phyloP scores from a whole-genome alignment of 2,329 filamentous ascomycete genomes.

The Neofusicoccum parvum region DNA sequence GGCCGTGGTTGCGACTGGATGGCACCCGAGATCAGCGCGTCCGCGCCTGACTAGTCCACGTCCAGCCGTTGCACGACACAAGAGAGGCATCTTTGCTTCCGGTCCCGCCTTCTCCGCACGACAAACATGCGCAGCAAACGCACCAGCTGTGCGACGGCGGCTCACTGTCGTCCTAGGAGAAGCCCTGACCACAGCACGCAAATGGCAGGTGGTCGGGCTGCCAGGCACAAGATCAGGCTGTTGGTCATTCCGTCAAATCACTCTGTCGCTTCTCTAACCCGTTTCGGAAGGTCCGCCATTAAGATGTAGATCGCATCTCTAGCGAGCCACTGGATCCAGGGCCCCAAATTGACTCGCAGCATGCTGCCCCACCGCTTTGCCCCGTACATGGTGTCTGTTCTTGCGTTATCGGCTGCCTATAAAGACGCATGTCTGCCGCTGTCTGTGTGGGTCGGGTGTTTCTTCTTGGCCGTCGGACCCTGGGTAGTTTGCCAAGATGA shows the following conservation, averaged over 20 bases:
- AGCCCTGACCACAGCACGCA: background rate
- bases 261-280: background rate
- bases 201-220: constrained; percentile 2
- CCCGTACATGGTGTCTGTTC: background rate
- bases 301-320: background rate
- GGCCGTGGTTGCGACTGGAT: background rate
- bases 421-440: background rate
- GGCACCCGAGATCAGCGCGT: background rate
- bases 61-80: background rate
- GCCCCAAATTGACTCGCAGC: background rate
- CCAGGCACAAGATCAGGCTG: background rate
- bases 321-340: constrained; percentile 2
- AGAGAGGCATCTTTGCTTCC: background rate
- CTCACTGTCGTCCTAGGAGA: background rate
- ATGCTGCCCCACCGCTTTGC: background rate
- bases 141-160: background rate
- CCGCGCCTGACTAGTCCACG: background rate
- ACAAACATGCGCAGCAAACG: background rate
- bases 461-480: background rate
- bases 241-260: constrained; percentile 6
- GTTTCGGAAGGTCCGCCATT: constrained; percentile 7
- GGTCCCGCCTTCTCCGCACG: background rate
- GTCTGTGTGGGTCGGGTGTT: background rate
- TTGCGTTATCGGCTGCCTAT: background rate
- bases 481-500: background rate